Evolutionary conservation across 768 basidiomycete genomes (phyloP).

Genomic region (Kwoniella sp.): DNA sequence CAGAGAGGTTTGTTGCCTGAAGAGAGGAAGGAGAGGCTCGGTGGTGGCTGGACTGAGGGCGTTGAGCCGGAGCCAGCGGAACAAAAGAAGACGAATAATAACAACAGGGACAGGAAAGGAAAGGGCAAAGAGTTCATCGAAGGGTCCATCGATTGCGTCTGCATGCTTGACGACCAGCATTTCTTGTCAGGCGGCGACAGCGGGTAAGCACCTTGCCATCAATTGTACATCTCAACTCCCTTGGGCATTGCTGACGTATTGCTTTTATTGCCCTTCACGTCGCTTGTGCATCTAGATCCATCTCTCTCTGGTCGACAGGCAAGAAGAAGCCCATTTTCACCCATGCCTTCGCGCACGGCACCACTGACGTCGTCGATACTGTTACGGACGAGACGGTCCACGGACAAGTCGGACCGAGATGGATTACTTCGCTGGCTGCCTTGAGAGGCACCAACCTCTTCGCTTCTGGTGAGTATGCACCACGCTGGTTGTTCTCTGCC

Average conservation of each 20-base stretch:
- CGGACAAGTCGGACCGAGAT: conserved; percentile 78
- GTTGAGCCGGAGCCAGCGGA: conserved; percentile 62
- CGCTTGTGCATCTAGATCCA: conserved; percentile 68
- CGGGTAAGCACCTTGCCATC: conserved; percentile 85
- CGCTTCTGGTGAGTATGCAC: conserved; percentile 70
- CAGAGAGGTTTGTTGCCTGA: conserved; percentile 63
- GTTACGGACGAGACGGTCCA: conserved; percentile 61
- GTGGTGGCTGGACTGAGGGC: conserved; percentile 55
- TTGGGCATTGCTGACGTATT: neutral
- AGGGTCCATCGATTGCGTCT: conserved; percentile 86
- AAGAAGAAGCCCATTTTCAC: conserved; percentile 96
- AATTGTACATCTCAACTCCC: neutral
- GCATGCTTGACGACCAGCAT: conserved; percentile 92
- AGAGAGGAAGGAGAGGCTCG: conserved; percentile 67
- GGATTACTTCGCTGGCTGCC: conserved; percentile 83
- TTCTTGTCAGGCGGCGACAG: conserved; percentile 95
- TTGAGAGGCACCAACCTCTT: conserved; percentile 88
- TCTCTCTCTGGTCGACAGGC: conserved; percentile 84
- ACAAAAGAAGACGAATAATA: conserved; percentile 19
- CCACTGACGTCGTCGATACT: conserved; percentile 53
- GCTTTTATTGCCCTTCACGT: neutral
- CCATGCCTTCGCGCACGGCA: conserved; percentile 81
- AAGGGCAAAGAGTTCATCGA: conserved; percentile 69
- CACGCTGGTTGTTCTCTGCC: too few species aligned
- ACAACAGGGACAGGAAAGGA: conserved; percentile 49